Conservation (phyloP, 306 rosid genomes). For the Cucurbita pepo region DNA sequence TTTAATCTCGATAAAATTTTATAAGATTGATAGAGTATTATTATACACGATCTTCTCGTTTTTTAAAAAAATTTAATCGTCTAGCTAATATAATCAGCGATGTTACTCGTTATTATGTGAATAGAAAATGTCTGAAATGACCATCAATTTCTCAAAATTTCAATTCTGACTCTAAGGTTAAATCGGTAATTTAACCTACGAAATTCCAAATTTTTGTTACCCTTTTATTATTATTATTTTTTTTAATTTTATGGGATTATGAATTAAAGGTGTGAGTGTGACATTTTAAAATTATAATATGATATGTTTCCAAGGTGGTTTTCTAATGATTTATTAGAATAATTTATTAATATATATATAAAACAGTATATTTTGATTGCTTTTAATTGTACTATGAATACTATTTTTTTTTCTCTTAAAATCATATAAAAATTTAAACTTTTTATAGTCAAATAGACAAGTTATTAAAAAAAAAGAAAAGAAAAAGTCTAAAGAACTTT, state of each 20-base stretch:
- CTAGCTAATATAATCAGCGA: too few relatives aligned
- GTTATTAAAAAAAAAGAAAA: neutral
- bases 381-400: neutral
- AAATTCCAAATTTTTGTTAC: neutral
- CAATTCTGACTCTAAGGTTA: neutral
- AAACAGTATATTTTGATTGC: neutral
- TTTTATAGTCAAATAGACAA: conserved; percentile 1
- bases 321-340: neutral
- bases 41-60: too few relatives aligned
- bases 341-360: neutral
- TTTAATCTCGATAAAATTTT: neutral
- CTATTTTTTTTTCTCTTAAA: neutral
- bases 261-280: neutral
- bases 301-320: neutral
- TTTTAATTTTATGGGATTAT: neutral
- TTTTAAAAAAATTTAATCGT: too few relatives aligned
- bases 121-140: neutral
- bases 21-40: too few relatives aligned
- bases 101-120: too few relatives aligned
- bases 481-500: neutral
- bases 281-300: neutral
- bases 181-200: neutral
- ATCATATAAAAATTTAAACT: neutral
- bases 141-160: too few relatives aligned
- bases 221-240: neutral